Base-by-base conservation (phyloP, 805 yeast genomes). In the Kluyveromyces starmeri region DNA sequence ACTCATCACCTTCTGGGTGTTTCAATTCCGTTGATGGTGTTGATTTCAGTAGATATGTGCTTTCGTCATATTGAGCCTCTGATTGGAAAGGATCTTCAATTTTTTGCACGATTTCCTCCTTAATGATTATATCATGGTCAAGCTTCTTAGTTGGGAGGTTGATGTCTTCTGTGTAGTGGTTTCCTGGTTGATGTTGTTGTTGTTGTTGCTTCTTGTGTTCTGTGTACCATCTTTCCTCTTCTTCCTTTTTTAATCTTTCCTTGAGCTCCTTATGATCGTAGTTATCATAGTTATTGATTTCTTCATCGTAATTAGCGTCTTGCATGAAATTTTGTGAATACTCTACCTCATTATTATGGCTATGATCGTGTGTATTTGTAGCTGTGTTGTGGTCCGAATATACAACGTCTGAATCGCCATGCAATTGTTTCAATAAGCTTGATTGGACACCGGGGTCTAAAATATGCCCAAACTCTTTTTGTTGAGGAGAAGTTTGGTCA, bases 191-290 rank as follows among this genome's bases (percentile, higher is more conserved):
- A 5, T 20, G 25, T 26, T 20, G 16, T 12, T 28, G 24, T 21
- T 19, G 34, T 13, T 28, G 25, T 12, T 20, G n/a, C 11, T 17
- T 19, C 4, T 35, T 31, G 10, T 31, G 34, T 30, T 47, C 44
- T 17, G 39, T 37, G n/a, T 39, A 36, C 51, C 51, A 45, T 36
- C 42, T 20, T 20, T 36, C 35, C 7, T 35, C 29, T 21, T 50
- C 51, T 20, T 47, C 47, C 11, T 27, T 33, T n/a, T 45, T 39
- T 7, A 33, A 16, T 10, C 34, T 34, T 13, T 48, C 48, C 16
- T 40, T 41, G 6, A 25, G 24, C 23, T 36, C 43, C 36, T 40
- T 34, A 14, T 37, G 38, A 8, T 31, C 30, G 21, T 25, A 26
- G n/a, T 32, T 27, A 20, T 39, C 36, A n/a, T 25, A 26, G n/a